These are phyloP conservation scores for Spinellus fusiger DNA, from an alignment of 192 early-diverging fungal species.

Conservation along the genomic window DNA sequence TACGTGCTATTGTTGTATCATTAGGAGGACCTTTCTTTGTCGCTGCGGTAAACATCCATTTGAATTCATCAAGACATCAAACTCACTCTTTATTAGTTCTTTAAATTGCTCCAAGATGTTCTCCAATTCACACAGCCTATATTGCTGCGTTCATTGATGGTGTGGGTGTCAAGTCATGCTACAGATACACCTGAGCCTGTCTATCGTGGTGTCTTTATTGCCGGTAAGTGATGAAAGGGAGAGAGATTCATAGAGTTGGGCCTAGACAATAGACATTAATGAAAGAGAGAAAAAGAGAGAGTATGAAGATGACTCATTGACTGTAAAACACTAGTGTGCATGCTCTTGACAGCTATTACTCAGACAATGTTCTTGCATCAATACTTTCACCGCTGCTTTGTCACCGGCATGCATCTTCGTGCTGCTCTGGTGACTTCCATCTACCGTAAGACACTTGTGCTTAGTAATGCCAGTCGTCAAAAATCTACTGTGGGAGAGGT, in stretches of 20 bases:
- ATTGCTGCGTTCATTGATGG: conserved; percentile 64
- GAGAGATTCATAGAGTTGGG: too few species aligned
- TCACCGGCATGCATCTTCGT: conserved; percentile 63
- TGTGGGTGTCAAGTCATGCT: conserved; percentile 50
- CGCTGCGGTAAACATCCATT: conserved; percentile 41
- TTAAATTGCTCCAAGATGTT: conserved; percentile 71
- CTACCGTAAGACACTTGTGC: conserved; percentile 74
- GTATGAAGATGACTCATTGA: neutral
- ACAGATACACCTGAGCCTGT: conserved; percentile 50
- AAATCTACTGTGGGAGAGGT: conserved; percentile 78
- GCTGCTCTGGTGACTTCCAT: conserved; percentile 72
- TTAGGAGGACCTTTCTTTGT: conserved; percentile 61
- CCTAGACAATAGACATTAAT: too few species aligned
- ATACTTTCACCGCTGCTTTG: conserved; percentile 78
- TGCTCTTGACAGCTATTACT: conserved; percentile 66
- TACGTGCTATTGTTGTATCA: conserved; percentile 47
- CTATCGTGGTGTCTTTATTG: conserved; percentile 69
- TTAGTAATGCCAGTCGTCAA: conserved; percentile 77
- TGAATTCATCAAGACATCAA: neutral
- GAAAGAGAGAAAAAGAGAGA: too few species aligned
- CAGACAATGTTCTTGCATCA: conserved; percentile 82
- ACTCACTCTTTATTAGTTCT: conserved; percentile 29
- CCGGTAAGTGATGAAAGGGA: conserved; percentile 29
- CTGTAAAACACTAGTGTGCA: conserved; percentile 34
- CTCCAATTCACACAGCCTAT: conserved; percentile 72